Evolutionary conservation across 805 yeast genomes (phyloP).

Genomic region (Dipodascus geniculatus): DNA sequence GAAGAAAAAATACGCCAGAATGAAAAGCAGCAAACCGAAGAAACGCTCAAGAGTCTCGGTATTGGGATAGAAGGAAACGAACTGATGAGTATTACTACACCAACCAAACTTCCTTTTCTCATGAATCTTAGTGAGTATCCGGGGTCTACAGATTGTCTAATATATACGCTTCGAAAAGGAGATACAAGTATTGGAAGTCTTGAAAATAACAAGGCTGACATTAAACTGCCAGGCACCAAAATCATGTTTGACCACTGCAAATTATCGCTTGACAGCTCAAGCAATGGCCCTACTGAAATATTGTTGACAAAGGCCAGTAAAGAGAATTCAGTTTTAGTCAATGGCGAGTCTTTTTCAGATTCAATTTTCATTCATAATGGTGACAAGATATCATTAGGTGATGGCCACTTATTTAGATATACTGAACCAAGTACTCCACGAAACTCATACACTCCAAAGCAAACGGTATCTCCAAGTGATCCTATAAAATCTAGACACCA

Average conservation of each 20-base stretch:
- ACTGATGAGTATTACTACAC: slow-evolving; percentile 18
- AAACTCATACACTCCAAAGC: neutral
- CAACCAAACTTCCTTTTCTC: slow-evolving; percentile 18
- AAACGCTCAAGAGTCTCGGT: slow-evolving; percentile 20
- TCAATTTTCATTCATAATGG: slow-evolving; percentile 15
- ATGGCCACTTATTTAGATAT: slow-evolving; percentile 18
- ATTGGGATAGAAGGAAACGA: slow-evolving; percentile 15
- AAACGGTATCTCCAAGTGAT: neutral
- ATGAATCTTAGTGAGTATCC: slow-evolving; percentile 21
- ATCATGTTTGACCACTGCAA: slow-evolving; percentile 15
- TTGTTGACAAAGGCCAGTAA: slow-evolving; percentile 7
- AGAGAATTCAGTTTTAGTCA: slow-evolving; percentile 14
- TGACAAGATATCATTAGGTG: slow-evolving; percentile 17
- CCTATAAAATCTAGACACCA: neutral
- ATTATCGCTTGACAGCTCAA: slow-evolving; percentile 5
- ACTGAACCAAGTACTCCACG: slow-evolving; percentile 7
- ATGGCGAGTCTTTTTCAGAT: slow-evolving; percentile 12
- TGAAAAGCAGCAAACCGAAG: slow-evolving; percentile 15
- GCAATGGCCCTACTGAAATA: neutral
- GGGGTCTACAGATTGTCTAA: slow-evolving; percentile 18
- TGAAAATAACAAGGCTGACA: slow-evolving; percentile 14
- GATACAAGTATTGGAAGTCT: slow-evolving; percentile 17
- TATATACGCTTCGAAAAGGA: slow-evolving; percentile 19
- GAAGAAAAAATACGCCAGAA: slow-evolving; percentile 17
- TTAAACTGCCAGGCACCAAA: slow-evolving; percentile 14